Evolutionary conservation across 306 rosid species (phyloP).

Genomic region (Sesbania bispinosa): DNA sequence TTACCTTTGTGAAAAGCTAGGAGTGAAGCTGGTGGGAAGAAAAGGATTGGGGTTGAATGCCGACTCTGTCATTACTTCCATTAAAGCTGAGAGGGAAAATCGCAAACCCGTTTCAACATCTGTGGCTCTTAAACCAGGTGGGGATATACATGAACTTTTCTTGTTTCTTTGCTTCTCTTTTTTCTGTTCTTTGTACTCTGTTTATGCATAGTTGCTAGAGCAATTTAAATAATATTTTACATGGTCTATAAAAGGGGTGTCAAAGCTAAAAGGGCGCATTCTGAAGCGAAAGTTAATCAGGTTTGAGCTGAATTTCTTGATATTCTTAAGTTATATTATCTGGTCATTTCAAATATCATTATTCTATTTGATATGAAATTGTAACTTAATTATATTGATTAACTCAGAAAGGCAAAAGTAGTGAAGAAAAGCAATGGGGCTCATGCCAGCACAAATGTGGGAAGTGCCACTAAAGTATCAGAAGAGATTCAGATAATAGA

Average conservation of each 20-base stretch:
- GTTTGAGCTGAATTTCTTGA: conserved; percentile 43
- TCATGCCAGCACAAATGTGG: conserved; percentile 38
- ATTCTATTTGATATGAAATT: conserved; percentile 20
- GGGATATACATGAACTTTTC: conserved; percentile 4
- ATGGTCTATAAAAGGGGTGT: conserved; percentile 50
- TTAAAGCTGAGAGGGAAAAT: conserved; percentile 86
- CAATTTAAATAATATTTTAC: conserved; percentile 26
- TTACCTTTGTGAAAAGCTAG: conserved; percentile 80
- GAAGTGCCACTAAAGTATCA: conserved; percentile 36
- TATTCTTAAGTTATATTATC: conserved; percentile 5
- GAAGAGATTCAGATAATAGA: conserved; percentile 46
- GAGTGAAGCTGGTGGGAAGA: conserved; percentile 88
- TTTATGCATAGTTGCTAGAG: neutral
- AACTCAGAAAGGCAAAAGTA: conserved; percentile 78
- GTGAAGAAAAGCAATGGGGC: conserved; percentile 44
- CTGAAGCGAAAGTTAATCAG: conserved; percentile 73
- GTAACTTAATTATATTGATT: conserved; percentile 19
- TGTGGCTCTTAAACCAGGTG: conserved; percentile 67
- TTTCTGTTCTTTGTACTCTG: conserved; percentile 10
- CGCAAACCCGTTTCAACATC: conserved; percentile 64
- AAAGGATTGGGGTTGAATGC: conserved; percentile 90
- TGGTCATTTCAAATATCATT: neutral
- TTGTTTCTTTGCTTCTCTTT: neutral
- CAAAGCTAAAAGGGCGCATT: conserved; percentile 65
- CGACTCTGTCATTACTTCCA: conserved; percentile 83